Conservation (phyloP, 495 filamentous ascomycete genomes). For the Penicillium macrosclerotiorum region DNA sequence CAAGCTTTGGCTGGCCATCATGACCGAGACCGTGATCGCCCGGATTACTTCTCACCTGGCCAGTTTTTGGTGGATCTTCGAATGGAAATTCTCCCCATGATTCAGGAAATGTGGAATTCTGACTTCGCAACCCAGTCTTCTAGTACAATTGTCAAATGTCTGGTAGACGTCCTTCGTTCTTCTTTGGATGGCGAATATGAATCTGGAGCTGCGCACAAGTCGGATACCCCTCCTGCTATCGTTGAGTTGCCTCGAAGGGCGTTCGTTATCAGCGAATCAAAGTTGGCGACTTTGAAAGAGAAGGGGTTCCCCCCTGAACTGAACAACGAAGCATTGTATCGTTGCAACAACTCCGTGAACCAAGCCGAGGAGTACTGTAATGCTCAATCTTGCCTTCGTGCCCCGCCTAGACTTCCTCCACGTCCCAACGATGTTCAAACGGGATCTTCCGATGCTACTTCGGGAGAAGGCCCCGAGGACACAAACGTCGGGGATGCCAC, state of each 20-base stretch:
- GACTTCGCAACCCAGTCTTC: slow-evolving; percentile 69
- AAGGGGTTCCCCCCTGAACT: slow-evolving; percentile 55
- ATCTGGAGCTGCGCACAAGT: slow-evolving; percentile 57
- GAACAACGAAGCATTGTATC: slow-evolving; percentile 75
- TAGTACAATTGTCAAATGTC: slow-evolving; percentile 68
- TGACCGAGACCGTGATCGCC: slow-evolving; percentile 53
- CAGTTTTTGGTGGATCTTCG: slow-evolving; percentile 90
- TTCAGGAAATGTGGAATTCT: slow-evolving; percentile 77
- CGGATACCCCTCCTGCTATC: slow-evolving; percentile 49
- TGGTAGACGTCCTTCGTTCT: slow-evolving; percentile 79
- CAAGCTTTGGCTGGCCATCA: slow-evolving; percentile 56
- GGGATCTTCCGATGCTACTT: slow-evolving; percentile 25
- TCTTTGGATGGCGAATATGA: slow-evolving; percentile 78
- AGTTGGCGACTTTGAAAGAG: slow-evolving; percentile 39
- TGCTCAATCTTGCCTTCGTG: slow-evolving; percentile 45
- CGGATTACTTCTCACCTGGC: slow-evolving; percentile 65
- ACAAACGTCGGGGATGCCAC: slow-evolving; percentile 29
- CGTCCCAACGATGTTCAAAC: slow-evolving; percentile 56
- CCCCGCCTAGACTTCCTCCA: slow-evolving; percentile 57
- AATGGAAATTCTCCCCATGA: slow-evolving; percentile 75
- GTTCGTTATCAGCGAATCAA: slow-evolving; percentile 50
- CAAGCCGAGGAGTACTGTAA: slow-evolving; percentile 73
- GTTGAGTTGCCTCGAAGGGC: slow-evolving; percentile 34
- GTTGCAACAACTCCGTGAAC: slow-evolving; percentile 65
- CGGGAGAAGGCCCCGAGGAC: slow-evolving; percentile 34